phyloP scores from a whole-genome alignment of 164 flowering plant species.

The Piper longum region DNA sequence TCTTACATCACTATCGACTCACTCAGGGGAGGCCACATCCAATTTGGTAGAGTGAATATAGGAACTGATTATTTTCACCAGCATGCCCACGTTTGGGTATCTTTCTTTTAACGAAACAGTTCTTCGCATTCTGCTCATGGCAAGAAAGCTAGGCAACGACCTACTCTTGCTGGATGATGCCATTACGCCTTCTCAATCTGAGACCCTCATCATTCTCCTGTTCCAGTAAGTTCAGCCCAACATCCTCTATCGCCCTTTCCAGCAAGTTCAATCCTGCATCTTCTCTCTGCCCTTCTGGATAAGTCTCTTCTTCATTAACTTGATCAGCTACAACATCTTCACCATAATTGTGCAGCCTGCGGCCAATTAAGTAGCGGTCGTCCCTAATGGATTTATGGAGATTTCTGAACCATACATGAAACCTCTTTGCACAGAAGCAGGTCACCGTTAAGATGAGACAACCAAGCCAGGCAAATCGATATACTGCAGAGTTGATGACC shows the following conservation, averaged over 20 bases:
- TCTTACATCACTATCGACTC: neutral
- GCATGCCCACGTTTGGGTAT: neutral
- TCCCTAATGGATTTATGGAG: constrained; percentile 95
- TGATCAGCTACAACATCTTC: constrained; percentile 22
- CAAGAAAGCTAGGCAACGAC: constrained; percentile 1
- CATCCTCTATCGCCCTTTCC: constrained; percentile 24
- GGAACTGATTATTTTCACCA: neutral
- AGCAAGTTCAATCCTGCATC: constrained; percentile 8
- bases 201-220: constrained; percentile 24
- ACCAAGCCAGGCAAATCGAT: constrained; percentile 95
- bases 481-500: constrained; percentile 88
- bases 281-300: constrained; percentile 10
- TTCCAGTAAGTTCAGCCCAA: neutral
- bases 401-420: constrained; percentile 93
- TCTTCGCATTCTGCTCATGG: neutral
- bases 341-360: constrained; percentile 84
- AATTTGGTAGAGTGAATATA: too few species aligned
- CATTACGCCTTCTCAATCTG: constrained; percentile 31
- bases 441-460: constrained; percentile 55
- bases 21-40: neutral
- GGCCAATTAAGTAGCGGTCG: constrained; percentile 84
- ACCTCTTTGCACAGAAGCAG: constrained; percentile 81
- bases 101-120: too few species aligned
- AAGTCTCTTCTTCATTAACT: constrained; percentile 11
- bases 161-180: neutral